Base-by-base conservation (phyloP, 192 early-diverging fungal genomes). In the Dissophora ornata region DNA sequence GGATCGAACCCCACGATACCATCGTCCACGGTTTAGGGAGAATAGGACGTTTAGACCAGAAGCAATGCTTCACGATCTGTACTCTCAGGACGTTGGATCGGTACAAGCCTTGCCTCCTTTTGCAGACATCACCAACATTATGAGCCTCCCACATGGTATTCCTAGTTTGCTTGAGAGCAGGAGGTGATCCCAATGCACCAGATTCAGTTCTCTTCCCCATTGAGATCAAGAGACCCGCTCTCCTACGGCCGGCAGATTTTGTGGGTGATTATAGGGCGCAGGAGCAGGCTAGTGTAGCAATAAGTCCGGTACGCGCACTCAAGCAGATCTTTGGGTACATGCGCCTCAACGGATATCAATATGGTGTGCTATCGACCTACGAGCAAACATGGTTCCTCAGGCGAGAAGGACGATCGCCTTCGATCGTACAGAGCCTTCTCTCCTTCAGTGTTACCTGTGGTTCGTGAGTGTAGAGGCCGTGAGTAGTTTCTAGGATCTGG, bases 371-470 rank as follows among this genome's bases (percentile, higher is more conserved):
- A 11, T 54, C 51, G 0, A 64, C 51, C 34, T 64, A 54, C 50
- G 49, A 25, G 33, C 62, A 64, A 40, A 54, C 62, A 10, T 64
- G 62, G 51, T 54, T 64, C 22, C 4, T 54, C 21, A 54, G 25
- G n/a, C 16, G 49, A 18, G 46, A 21, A 21, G 4, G 26, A 25
- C 55, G 12, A 54, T 65, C 48, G 44, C 32, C 19, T 58, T 34
- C 41, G 22, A 60, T 32, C 12, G 15, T 18, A 63, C 40, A 32
- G 36, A 53, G 30, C 67, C 75, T 9, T 52, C 75, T 34, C 25
- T 79, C 10, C 59, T 79, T 21, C 66, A 64, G 57, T 61, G 61
- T 19, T 47, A 45, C 18, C 5, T 28, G 4, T 46, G 42, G 44
- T 46, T 30, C 9, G 29, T 46, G 25, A 8, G 28, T 11, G 26